phyloP scores from a whole-genome alignment of 108 stramenopile species.

The Aurantiochytrium sp. region DNA sequence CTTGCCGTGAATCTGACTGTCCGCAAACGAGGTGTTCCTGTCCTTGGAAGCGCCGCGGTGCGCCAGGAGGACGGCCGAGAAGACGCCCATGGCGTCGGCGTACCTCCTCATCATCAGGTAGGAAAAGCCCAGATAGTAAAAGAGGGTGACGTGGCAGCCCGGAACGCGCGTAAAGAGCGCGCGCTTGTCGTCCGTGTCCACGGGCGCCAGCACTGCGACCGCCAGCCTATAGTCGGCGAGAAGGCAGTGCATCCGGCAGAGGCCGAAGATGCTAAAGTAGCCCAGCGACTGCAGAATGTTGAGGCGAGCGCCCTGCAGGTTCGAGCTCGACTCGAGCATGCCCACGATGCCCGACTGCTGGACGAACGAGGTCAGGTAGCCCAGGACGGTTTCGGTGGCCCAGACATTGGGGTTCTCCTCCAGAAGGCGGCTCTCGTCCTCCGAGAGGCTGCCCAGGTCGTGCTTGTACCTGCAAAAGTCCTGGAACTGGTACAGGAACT shows the following conservation, averaged over 20 bases:
- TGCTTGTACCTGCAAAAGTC: constrained; percentile 33
- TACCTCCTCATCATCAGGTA: constrained; percentile 87
- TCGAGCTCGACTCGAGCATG: constrained; percentile 32
- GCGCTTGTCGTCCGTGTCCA: constrained; percentile 50
- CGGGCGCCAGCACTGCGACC: constrained; percentile 64
- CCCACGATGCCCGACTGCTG: constrained; percentile 52
- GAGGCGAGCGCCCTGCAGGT: constrained; percentile 4
- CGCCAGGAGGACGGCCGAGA: constrained; percentile 57
- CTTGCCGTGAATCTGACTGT: constrained; percentile 71
- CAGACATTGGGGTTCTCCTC: constrained; percentile 79
- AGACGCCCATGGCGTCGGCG: constrained; percentile 74
- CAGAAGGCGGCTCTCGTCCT: constrained; percentile 54
- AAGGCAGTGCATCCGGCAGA: constrained; percentile 87
- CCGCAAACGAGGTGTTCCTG: constrained; percentile 51
- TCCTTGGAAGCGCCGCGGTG: constrained; percentile 21
- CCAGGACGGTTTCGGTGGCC: constrained; percentile 84
- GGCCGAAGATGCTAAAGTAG: constrained; percentile 83
- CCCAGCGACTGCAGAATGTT: constrained; percentile 57
- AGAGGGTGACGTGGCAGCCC: constrained; percentile 74
- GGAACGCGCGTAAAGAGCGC: constrained; percentile 59
- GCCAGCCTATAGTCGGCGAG: constrained; percentile 85
- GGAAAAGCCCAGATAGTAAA: constrained; percentile 86
- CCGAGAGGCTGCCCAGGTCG: neutral
- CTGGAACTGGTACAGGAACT: constrained; percentile 97
- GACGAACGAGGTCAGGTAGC: constrained; percentile 80